Conservation (phyloP, 768 basidiomycete species). For the Piloderma croceum region DNA sequence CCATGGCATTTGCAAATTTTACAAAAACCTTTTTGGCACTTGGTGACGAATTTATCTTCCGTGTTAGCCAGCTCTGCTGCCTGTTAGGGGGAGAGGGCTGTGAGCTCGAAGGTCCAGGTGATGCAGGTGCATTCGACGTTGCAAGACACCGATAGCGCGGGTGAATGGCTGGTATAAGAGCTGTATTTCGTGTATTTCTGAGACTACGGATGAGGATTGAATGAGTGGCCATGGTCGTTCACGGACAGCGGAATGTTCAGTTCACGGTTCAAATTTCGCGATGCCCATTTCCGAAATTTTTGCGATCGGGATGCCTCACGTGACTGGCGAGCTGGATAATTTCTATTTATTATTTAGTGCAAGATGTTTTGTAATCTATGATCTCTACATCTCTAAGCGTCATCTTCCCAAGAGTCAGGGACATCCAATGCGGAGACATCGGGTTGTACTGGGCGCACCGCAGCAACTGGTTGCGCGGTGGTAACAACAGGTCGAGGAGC, state of each 20-base stretch:
- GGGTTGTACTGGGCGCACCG: constrained; percentile 15
- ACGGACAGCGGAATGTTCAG: too few species aligned
- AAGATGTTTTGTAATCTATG: too few species aligned
- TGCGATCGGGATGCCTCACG: too few species aligned
- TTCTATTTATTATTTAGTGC: too few species aligned
- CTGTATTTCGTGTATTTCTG: too few species aligned
- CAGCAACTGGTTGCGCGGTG: neutral
- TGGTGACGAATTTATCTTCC: constrained; percentile 46
- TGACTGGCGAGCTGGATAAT: too few species aligned
- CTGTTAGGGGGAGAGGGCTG: constrained; percentile 2
- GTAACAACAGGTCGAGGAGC: neutral
- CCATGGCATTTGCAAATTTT: constrained; percentile 43
- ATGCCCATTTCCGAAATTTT: too few species aligned
- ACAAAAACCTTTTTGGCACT: constrained; percentile 41
- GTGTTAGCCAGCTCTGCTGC: constrained; percentile 51
- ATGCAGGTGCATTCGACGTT: neutral
- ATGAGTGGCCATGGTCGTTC: too few species aligned
- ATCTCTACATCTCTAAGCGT: too few species aligned
- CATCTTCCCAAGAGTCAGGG: constrained; percentile 57
- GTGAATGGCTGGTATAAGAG: too few species aligned
- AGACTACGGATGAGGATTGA: too few species aligned
- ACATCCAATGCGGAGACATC: constrained; percentile 24
- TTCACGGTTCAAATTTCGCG: too few species aligned
- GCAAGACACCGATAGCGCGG: neutral
- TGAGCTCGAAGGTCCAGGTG: neutral